A percentile compares a stretch with the other conserved stretches of the same genome.
Evolutionary conservation across 2,329 filamentous ascomycete species (phyloP).

Genomic region (Ascomycota sp.): DNA sequence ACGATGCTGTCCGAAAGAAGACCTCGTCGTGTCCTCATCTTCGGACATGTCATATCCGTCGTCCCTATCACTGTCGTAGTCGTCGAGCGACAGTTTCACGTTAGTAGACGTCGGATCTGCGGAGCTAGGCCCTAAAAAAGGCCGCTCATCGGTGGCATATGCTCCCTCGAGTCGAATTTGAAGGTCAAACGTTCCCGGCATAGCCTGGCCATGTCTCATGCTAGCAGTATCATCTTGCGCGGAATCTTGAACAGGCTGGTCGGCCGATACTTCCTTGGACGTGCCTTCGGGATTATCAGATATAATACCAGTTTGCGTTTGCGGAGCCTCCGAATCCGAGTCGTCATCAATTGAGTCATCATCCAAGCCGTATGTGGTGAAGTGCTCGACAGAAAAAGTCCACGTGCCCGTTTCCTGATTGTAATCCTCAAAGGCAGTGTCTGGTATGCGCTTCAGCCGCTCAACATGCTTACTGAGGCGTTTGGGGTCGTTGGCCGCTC

Average conservation of each 20-base stretch:
- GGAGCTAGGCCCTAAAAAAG: conserved; percentile 89
- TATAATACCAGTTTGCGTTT: conserved; percentile 6
- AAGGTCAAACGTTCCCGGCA: conserved; percentile 66
- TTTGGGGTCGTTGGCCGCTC: conserved; percentile 30
- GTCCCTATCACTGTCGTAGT: conserved; percentile 32
- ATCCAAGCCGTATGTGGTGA: conserved; percentile 81
- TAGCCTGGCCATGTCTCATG: conserved; percentile 24
- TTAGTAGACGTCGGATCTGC: conserved; percentile 51
- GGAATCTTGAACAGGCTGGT: conserved; percentile 3
- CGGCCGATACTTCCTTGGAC: conserved; percentile 5
- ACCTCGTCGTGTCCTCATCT: conserved; percentile 54
- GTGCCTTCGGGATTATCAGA: conserved; percentile 2
- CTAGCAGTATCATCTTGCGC: conserved; percentile 31
- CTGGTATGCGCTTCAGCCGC: conserved; percentile 53
- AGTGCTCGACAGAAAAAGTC: conserved; percentile 87
- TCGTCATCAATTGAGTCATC: conserved; percentile 44
- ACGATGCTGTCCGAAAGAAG: conserved; percentile 49
- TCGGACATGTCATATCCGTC: conserved; percentile 56
- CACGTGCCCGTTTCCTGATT: conserved; percentile 61
- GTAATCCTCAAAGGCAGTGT: conserved; percentile 68
- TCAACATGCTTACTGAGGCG: conserved; percentile 63
- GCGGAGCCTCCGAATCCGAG: conserved; percentile 24
- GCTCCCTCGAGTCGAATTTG: conserved; percentile 32
- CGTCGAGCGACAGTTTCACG: conserved; percentile 37
- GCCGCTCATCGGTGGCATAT: conserved; percentile 33